Percentiles rank a stretch among this genome's conserved stretches.
Evolutionary conservation across 208 protist genomes (phyloP).

Genomic region (Leishmania lainsoni): DNA sequence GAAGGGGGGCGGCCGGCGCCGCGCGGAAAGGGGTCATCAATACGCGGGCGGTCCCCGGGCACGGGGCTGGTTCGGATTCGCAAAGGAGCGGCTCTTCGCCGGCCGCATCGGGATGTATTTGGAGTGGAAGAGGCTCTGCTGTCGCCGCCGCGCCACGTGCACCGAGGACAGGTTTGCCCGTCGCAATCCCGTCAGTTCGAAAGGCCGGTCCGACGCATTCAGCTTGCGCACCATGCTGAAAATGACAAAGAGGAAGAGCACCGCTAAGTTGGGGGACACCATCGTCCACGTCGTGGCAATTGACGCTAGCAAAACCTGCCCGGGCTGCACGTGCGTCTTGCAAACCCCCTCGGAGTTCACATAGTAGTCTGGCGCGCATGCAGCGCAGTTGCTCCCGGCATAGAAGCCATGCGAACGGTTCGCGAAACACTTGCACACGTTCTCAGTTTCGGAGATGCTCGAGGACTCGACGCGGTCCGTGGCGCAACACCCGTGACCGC

Average conservation of each 20-base stretch:
- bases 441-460: not conserved
- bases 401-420: constrained; percentile 52
- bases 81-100: constrained; percentile 66
- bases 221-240: constrained; percentile 55
- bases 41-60: constrained; percentile 52
- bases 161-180: constrained; percentile 70
- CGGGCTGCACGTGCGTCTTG: constrained; percentile 20
- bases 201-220: constrained; percentile 67
- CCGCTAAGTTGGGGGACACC: constrained; percentile 77
- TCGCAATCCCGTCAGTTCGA: constrained; percentile 66
- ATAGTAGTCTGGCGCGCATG: constrained; percentile 45
- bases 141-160: constrained; percentile 66
- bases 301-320: constrained; percentile 60
- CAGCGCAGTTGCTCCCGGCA: constrained; percentile 32
- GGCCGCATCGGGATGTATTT: constrained; percentile 76
- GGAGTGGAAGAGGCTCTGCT: constrained; percentile 71
- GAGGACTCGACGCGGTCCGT: not conserved
- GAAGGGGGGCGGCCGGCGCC: not conserved
- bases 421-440: constrained; percentile 46
- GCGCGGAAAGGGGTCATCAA: constrained; percentile 10
- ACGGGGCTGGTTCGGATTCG: constrained; percentile 39
- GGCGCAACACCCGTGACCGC: constrained; percentile 64
- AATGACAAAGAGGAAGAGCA: constrained; percentile 74
- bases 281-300: constrained; percentile 84
- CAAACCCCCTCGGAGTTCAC: constrained; percentile 23